phyloP scores from a whole-genome alignment of 176 grass and related monocot genomes.

The Sorghum bicolor region DNA sequence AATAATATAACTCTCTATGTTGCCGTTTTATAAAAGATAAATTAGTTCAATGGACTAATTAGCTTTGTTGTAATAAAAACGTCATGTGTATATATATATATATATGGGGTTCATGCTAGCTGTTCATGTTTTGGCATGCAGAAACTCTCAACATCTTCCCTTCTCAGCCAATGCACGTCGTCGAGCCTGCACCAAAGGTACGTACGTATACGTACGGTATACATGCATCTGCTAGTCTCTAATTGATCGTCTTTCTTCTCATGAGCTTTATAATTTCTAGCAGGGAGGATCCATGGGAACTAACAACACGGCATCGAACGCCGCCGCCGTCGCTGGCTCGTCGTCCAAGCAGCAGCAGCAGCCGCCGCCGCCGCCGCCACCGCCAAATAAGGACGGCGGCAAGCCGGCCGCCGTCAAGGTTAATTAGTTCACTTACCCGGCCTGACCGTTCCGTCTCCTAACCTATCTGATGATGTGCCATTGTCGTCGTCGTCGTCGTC shows the following conservation, averaged over 20 bases:
- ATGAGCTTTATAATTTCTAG: too few relatives aligned
- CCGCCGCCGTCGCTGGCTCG: neutral
- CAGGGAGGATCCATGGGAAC: slow-evolving; percentile 1
- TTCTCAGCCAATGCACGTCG: slow-evolving; percentile 66
- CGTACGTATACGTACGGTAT: neutral
- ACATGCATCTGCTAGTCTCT: too few relatives aligned
- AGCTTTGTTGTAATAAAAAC: neutral
- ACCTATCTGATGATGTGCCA: neutral
- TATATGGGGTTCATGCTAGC: too few relatives aligned
- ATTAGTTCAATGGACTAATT: neutral
- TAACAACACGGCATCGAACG: neutral
- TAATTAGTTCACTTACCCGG: neutral
- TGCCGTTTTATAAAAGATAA: neutral
- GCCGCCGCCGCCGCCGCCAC: neutral
- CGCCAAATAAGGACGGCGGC: slow-evolving; percentile 2
- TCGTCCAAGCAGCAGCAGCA: neutral
- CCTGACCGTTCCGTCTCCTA: neutral
- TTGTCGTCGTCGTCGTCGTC: neutral
- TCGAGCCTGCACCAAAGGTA: slow-evolving; percentile 34
- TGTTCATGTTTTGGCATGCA: slow-evolving; percentile 4
- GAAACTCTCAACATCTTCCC: slow-evolving; percentile 83
- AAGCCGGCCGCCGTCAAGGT: slow-evolving; percentile 36
- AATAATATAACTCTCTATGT: too few relatives aligned
- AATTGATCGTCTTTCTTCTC: too few relatives aligned
- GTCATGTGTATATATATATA: neutral